A percentile compares a stretch with the other conserved stretches of the same genome.
These are phyloP conservation scores for Crotalaria pallida DNA, from an alignment of 306 rosid genomes.

Conservation along the genomic window DNA sequence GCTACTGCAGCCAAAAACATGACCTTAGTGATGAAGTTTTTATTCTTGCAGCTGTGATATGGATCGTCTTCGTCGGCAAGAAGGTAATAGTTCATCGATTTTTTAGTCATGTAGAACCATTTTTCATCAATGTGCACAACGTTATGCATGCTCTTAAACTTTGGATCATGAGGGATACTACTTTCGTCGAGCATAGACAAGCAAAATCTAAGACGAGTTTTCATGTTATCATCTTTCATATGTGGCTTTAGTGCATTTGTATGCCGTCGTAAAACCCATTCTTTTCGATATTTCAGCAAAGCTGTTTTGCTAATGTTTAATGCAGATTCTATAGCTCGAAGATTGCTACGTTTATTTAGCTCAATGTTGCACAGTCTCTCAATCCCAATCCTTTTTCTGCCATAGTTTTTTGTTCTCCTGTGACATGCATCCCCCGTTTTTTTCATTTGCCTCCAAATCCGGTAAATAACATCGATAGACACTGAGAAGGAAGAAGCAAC, in stretches of 20 bases:
- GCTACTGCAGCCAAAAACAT: neutral
- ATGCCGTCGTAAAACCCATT: neutral
- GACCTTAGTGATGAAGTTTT: neutral
- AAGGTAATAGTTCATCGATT: neutral
- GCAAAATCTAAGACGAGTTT: neutral
- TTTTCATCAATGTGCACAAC: too few species aligned
- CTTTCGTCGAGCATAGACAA: neutral
- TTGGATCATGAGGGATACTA: too few species aligned
- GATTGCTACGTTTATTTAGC: neutral
- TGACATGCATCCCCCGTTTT: neutral
- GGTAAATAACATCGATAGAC: neutral
- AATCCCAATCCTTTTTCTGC: neutral
- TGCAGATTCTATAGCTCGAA: neutral
- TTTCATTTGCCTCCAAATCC: neutral
- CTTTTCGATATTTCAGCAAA: neutral
- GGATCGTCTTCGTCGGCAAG: neutral
- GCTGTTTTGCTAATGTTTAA: neutral
- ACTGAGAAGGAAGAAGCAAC: neutral
- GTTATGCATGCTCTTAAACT: too few species aligned
- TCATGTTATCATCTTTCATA: neutral
- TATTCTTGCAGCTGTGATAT: neutral
- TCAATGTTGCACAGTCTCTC: neutral
- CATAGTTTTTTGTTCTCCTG: neutral
- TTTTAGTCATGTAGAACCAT: neutral
- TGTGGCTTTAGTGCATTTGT: neutral